A percentile compares a stretch with the other conserved stretches of the same genome.
Conservation (phyloP, 176 grass and related monocot genomes). For the Poa pratensis region DNA sequence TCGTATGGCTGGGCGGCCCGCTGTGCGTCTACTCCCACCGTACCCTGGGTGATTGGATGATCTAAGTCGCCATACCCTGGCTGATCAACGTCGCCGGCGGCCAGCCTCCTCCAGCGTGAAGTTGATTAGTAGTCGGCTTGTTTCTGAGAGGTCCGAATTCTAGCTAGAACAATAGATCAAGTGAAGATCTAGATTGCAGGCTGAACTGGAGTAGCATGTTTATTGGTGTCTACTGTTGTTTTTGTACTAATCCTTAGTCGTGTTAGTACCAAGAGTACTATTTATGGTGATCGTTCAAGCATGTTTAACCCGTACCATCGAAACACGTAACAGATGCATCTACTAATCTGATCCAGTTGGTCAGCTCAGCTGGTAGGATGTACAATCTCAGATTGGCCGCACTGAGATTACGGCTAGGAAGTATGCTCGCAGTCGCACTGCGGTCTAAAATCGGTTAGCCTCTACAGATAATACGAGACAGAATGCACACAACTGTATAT, state of each 20-base stretch:
- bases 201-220: background rate
- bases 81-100: too few species aligned
- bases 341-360: too few species aligned
- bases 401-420: background rate
- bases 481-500: background rate
- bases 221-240: background rate
- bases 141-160: background rate
- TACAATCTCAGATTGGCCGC: background rate
- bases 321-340: background rate
- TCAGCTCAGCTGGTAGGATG: too few species aligned
- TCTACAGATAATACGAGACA: background rate
- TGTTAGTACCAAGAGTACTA: background rate
- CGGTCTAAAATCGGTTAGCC: constrained; percentile 20
- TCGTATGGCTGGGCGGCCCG: too few species aligned
- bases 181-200: background rate
- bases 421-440: too few species aligned
- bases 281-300: background rate
- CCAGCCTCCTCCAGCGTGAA: too few species aligned
- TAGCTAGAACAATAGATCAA: background rate
- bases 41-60: too few species aligned
- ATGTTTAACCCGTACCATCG: too few species aligned
- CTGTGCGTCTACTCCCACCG: too few species aligned
- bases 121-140: background rate
- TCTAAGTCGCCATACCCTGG: too few species aligned
- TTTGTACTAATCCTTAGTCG: background rate